phyloP scores from a whole-genome alignment of 768 basidiomycete species.

The Rhodocollybia butyracea region DNA sequence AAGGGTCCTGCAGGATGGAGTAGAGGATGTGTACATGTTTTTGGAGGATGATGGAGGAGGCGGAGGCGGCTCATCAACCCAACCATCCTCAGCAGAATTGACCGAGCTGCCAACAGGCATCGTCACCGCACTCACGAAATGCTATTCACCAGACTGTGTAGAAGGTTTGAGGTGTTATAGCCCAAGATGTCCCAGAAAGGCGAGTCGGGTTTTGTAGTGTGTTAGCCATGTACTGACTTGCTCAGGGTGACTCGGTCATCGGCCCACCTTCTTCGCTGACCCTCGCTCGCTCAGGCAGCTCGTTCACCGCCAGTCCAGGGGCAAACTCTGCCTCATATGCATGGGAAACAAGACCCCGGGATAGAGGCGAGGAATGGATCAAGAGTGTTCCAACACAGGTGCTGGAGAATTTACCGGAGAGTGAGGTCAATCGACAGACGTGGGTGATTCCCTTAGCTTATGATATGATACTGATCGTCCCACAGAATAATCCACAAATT shows the following conservation, averaged over 20 bases:
- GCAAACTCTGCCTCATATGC: constrained; percentile 14
- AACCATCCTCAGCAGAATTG: too few species aligned
- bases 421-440: constrained; percentile 83
- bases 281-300: neutral
- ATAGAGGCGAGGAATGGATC: constrained; percentile 35
- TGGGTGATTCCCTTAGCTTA: constrained; percentile 19
- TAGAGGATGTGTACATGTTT: constrained; percentile 94
- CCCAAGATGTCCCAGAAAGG: constrained; percentile 66
- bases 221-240: neutral
- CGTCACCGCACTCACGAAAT: constrained; percentile 84
- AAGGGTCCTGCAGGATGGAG: constrained; percentile 76
- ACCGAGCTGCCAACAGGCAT: constrained; percentile 86
- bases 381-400: constrained; percentile 41
- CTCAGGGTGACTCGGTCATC: constrained; percentile 29
- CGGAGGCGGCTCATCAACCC: too few species aligned
- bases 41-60: constrained; percentile 69
- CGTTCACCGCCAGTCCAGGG: neutral
- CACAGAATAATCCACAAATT: constrained; percentile 79
- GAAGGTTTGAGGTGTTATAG: constrained; percentile 83
- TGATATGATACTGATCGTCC: neutral
- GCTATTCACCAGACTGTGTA: constrained; percentile 84
- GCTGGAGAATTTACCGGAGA: constrained; percentile 54
- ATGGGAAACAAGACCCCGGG: constrained; percentile 25
- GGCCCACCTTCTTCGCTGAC: constrained; percentile 14
- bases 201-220: neutral